phyloP scores from a whole-genome alignment of 441 rosid genomes.

The Pelargonium cotyledonis region DNA sequence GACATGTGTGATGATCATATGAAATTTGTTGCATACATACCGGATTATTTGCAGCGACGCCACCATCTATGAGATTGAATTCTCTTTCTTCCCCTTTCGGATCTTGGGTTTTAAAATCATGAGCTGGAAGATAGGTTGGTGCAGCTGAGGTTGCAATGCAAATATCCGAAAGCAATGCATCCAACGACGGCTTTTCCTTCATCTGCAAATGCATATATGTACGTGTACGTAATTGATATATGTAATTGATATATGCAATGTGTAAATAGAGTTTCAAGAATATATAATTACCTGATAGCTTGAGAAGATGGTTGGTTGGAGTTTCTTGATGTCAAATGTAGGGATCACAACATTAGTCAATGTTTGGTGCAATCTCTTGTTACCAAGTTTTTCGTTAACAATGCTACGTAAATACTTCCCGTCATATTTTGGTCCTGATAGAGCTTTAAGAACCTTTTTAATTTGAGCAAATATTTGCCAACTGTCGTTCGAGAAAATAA shows the following conservation, averaged over 20 bases:
- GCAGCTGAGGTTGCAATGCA: conserved; percentile 58
- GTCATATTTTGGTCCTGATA: conserved; percentile 43
- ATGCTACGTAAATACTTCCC: conserved; percentile 47
- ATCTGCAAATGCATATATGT: too few relatives aligned
- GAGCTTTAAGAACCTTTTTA: conserved; percentile 1
- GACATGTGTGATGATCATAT: too few relatives aligned
- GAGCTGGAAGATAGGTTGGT: conserved; percentile 65
- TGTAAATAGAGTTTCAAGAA: too few relatives aligned
- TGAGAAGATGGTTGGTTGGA: conserved; percentile 71
- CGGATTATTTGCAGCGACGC: too few relatives aligned
- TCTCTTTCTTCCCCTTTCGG: neutral
- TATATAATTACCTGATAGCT: conserved; percentile 68
- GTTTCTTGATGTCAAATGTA: conserved; percentile 64
- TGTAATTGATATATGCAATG: too few relatives aligned
- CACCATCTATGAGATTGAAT: too few relatives aligned
- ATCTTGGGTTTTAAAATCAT: conserved; percentile 41
- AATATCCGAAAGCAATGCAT: conserved; percentile 50
- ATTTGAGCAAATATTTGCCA: neutral
- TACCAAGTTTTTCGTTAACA: conserved; percentile 29
- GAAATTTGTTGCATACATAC: too few relatives aligned
- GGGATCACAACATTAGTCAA: conserved; percentile 70
- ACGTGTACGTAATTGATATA: too few relatives aligned
- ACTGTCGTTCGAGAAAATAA: neutral
- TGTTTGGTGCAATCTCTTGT: conserved; percentile 45
- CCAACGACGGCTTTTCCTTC: neutral